Percentiles rank a stretch among this genome's conserved stretches.
Evolutionary conservation across 1,139 yeast species (phyloP).

Genomic region (Yamadazyma diospyri): DNA sequence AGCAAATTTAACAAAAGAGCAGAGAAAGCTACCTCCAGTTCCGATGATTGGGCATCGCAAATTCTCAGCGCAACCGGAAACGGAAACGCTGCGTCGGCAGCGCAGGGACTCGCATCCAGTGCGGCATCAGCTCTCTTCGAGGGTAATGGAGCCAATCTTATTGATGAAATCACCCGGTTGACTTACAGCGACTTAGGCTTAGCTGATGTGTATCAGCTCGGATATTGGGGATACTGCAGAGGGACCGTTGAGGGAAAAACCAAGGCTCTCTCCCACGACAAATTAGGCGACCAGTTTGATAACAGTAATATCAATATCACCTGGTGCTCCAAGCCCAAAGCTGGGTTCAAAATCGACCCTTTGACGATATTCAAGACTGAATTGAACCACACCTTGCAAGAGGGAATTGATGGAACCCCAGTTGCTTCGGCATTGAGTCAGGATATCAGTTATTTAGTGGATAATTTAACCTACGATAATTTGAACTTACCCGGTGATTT

Average conservation of each 20-base stretch:
- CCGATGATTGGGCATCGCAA: constrained; percentile 16
- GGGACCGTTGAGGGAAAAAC: constrained; percentile 32
- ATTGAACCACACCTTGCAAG: constrained; percentile 29
- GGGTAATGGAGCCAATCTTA: constrained; percentile 13
- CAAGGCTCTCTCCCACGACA: constrained; percentile 11
- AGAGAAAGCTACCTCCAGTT: constrained; percentile 7
- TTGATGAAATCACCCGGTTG: constrained; percentile 15
- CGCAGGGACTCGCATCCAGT: constrained; percentile 6
- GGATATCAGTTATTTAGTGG: constrained; percentile 27
- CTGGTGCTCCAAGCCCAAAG: constrained; percentile 52
- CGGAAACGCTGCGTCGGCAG: constrained; percentile 10
- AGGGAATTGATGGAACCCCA: constrained; percentile 23
- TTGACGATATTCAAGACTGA: constrained; percentile 42
- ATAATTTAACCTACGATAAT: constrained; percentile 26
- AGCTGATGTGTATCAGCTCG: constrained; percentile 58
- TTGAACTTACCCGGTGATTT: constrained; percentile 39
- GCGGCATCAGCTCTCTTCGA: constrained; percentile 8
- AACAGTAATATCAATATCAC: constrained; percentile 42
- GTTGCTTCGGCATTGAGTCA: constrained; percentile 20
- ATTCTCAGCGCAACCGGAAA: constrained; percentile 15
- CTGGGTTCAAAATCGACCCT: constrained; percentile 53
- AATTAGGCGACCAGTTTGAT: constrained; percentile 18
- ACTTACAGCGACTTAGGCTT: constrained; percentile 43
- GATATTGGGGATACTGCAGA: constrained; percentile 74
- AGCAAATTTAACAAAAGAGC: constrained; percentile 10